Evolutionary conservation across 768 basidiomycete genomes (phyloP), one percentile per base, ranked within the genome.

Genomic region (Solioccasus polychromus): DNA sequence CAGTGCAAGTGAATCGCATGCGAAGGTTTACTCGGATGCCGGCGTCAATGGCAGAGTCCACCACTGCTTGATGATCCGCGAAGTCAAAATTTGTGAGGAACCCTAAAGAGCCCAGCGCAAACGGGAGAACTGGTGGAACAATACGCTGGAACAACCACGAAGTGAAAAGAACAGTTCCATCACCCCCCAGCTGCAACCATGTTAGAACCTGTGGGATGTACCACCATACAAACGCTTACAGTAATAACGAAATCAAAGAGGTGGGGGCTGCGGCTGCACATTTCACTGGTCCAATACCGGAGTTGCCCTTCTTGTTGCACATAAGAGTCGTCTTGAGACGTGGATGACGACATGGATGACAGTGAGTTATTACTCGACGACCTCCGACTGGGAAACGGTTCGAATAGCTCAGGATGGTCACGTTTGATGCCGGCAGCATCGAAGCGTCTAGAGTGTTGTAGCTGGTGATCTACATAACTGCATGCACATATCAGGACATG

Each of bases 61-160:
- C 82, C 48, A 94, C 86, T 8, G 80, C 65, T 61, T 83, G 75
- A 71, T 95, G 81, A 68, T 96, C 81, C 45, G 81, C 74, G 64
- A 97, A 92, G 72, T 98, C 84, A 61, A 98, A 98, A 63, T 93
- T 96, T 34, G 92, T 98, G 43, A 94, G 85, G 71, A 99, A 99
- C 37, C 96, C 95, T 20, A 99, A 80, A 5, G 95, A 97, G 35
- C 96, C 96, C 22, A 99, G 78, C 2, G 96, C 94, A 64, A 99
- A 99, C 1, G 96, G 85, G 12, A 99, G 84, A 29, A 98, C 92
- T 11, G 96, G 96, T n/a, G 96, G 96, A 14, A 98, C 96, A 59
- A 99, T 92, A 42, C 85, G 83, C 65, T 99, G 96, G 73, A 99
- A 99, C 25, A 99, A 74, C 96, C 96, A 98, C 3, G 96, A 98